phyloP scores from a whole-genome alignment of 176 grass and related monocot genomes.

The Carex myosuroides region DNA sequence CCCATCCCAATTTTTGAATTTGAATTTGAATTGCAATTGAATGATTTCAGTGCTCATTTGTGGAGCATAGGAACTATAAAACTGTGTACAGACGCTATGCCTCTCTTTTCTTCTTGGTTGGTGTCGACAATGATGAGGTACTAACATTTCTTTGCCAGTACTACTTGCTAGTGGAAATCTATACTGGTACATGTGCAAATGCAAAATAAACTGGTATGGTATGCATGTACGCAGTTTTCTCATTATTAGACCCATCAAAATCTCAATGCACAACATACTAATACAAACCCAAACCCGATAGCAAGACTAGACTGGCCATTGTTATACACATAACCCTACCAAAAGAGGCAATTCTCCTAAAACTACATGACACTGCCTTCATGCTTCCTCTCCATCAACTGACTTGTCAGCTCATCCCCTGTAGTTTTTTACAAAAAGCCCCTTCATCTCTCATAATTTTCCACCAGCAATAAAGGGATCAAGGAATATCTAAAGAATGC shows the following conservation, averaged over 20 bases:
- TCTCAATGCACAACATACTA: neutral
- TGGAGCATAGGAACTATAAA: constrained; percentile 98
- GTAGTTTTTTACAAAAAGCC: neutral
- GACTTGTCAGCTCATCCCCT: neutral
- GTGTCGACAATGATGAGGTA: constrained; percentile 91
- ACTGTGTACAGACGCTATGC: constrained; percentile 92
- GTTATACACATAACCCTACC: too few species aligned
- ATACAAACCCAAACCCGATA: neutral
- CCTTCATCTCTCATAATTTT: neutral
- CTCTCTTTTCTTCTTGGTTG: constrained; percentile 95
- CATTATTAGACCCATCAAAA: too few species aligned
- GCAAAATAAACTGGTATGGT: neutral
- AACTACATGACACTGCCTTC: neutral
- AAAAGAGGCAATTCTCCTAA: too few species aligned
- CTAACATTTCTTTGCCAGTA: too few species aligned
- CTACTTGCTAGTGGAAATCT: neutral
- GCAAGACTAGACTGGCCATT: too few species aligned
- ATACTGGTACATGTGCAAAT: constrained; percentile 36
- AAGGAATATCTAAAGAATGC: neutral
- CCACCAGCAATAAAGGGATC: neutral
- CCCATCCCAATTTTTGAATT: too few species aligned
- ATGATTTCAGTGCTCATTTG: constrained; percentile 74
- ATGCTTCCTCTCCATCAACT: neutral
- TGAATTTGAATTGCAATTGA: too few species aligned
- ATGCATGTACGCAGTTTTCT: too few species aligned